phyloP scores from a whole-genome alignment of 1,284 basidiomycete genomes.

The Cutaneotrichosporon cutaneum region DNA sequence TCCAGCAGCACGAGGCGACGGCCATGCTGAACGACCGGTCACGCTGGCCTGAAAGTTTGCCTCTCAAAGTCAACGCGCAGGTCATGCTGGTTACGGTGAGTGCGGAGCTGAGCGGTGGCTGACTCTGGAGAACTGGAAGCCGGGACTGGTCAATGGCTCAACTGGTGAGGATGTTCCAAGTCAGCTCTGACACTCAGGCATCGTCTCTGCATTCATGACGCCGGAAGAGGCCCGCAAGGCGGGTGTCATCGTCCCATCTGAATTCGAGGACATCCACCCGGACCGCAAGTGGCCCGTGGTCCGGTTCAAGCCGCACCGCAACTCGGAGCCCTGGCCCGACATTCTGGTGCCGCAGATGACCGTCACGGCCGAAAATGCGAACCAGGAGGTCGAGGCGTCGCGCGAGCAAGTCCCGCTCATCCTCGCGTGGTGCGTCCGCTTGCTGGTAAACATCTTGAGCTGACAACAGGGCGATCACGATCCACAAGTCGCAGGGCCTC shows the following conservation, averaged over 20 bases:
- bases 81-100: constrained; percentile 46
- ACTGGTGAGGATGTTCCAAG: constrained; percentile 9
- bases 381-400: constrained; percentile 3
- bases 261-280: not conserved
- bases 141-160: constrained; percentile 18
- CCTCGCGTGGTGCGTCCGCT: constrained; percentile 17
- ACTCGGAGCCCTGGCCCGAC: not conserved
- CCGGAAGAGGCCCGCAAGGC: constrained; percentile 3
- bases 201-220: constrained; percentile 18
- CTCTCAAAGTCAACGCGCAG: constrained; percentile 39
- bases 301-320: constrained; percentile 30
- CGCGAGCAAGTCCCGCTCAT: constrained; percentile 19
- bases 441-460: not conserved
- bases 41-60: constrained; percentile 31
- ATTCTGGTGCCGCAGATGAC: constrained; percentile 8
- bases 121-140: constrained; percentile 21
- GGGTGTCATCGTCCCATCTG: not conserved
- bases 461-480: constrained; percentile 37
- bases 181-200: constrained; percentile 3
- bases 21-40: constrained; percentile 32
- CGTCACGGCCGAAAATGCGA: constrained; percentile 8
- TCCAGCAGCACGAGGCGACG: constrained; percentile 28
- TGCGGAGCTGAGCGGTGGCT: no score
- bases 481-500: constrained; percentile 51
- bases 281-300: constrained; percentile 35